phyloP scores from a whole-genome alignment of 352 stramenopile genomes.

The Phytophthora uliginosa region DNA sequence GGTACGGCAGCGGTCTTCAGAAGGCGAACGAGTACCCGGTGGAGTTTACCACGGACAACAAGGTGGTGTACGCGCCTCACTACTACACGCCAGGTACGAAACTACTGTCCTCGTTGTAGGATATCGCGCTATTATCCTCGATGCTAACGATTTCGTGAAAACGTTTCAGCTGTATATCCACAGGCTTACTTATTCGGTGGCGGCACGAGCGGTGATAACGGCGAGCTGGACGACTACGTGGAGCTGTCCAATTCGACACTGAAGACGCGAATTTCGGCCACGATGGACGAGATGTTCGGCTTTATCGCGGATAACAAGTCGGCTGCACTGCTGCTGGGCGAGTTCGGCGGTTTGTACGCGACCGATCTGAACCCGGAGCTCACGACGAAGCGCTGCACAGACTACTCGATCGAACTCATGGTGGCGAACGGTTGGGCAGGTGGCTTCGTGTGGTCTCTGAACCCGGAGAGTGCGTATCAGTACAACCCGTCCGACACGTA shows the following conservation, averaged over 20 bases:
- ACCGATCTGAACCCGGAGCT: constrained; percentile 61
- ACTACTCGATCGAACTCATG: constrained; percentile 74
- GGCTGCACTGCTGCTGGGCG: constrained; percentile 65
- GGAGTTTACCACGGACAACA: constrained; percentile 53
- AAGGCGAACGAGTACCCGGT: constrained; percentile 42
- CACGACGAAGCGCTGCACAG: constrained; percentile 68
- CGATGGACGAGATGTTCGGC: constrained; percentile 79
- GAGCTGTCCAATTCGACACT: constrained; percentile 64
- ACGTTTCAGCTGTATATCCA: constrained; percentile 46
- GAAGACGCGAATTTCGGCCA: constrained; percentile 46
- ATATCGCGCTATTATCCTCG: not conserved
- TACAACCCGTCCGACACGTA: constrained; percentile 63
- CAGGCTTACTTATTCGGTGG: constrained; percentile 64
- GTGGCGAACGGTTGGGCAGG: constrained; percentile 54
- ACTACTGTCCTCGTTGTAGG: not conserved
- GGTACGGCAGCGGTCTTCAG: constrained; percentile 62
- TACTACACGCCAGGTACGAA: constrained; percentile 58
- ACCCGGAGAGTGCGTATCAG: constrained; percentile 75
- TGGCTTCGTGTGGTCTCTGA: constrained; percentile 82
- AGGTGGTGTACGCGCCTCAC: constrained; percentile 77
- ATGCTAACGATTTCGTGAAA: not conserved
- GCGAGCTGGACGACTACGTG: constrained; percentile 43
- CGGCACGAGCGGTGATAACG: constrained; percentile 34
- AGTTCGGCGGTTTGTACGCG: constrained; percentile 77
- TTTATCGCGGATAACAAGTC: constrained; percentile 57